Evolutionary conservation across 2,329 filamentous ascomycete species (phyloP).

Genomic region (Emmonsiellopsis sp.): DNA sequence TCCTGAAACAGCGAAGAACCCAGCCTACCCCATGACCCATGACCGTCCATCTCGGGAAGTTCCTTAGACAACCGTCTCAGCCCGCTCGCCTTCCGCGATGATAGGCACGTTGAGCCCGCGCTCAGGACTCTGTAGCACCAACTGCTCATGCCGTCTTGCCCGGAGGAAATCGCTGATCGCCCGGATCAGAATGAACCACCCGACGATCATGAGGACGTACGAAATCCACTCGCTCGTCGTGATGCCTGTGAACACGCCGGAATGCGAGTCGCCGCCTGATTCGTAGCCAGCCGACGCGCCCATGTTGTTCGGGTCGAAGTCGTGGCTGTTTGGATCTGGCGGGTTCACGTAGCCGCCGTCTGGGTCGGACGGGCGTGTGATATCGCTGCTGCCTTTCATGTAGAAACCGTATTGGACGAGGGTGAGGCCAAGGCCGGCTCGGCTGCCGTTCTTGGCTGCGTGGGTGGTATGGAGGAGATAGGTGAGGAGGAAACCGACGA

Average conservation of each 20-base stretch:
- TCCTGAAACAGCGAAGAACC: too few relatives aligned
- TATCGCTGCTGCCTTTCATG: slow-evolving; percentile 59
- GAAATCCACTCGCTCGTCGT: slow-evolving; percentile 77
- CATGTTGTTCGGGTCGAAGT: slow-evolving; percentile 69
- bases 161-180: slow-evolving; percentile 85
- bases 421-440: slow-evolving; percentile 86
- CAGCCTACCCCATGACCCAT: background rate
- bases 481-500: slow-evolving; percentile 93
- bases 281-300: slow-evolving; percentile 25
- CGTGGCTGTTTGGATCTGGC: slow-evolving; percentile 78
- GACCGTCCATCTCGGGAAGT: background rate
- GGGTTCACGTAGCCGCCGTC: slow-evolving; percentile 50
- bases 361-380: slow-evolving; percentile 24
- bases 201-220: slow-evolving; percentile 90
- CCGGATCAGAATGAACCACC: slow-evolving; percentile 95
- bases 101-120: slow-evolving; percentile 75
- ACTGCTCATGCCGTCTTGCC: slow-evolving; percentile 80
- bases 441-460: slow-evolving; percentile 93
- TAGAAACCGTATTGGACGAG: slow-evolving; percentile 95
- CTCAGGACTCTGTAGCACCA: slow-evolving; percentile 88
- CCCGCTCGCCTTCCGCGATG: slow-evolving; percentile 73
- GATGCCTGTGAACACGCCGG: slow-evolving; percentile 45
- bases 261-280: slow-evolving; percentile 5
- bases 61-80: slow-evolving; percentile 61
- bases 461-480: slow-evolving; percentile 97